Conservation (phyloP, 768 basidiomycete genomes). For the Lactifluus rugatus region DNA sequence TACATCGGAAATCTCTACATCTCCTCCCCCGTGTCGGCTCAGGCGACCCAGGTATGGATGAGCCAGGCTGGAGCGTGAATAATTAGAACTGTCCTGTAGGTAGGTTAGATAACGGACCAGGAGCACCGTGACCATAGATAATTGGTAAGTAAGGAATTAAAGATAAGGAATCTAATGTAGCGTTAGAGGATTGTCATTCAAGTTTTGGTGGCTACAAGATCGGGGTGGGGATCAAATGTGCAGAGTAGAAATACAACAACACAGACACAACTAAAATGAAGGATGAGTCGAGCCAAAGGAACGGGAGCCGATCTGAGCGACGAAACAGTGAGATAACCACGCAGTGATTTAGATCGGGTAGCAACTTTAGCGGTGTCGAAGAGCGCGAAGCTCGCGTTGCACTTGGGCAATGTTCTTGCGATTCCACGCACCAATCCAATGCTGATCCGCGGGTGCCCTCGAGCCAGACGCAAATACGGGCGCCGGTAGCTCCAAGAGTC, state of each 20-base stretch:
- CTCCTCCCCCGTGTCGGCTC: too few relatives aligned
- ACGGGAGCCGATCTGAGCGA: neutral
- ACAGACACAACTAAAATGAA: neutral
- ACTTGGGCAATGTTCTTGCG: slow-evolving; percentile 16
- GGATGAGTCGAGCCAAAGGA: neutral
- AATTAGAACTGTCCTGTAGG: too few relatives aligned
- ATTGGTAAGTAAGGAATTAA: neutral
- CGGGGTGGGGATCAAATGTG: neutral
- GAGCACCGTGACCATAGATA: neutral
- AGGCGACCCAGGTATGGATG: too few relatives aligned
- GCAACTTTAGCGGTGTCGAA: slow-evolving; percentile 25
- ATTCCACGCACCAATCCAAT: slow-evolving; percentile 20
- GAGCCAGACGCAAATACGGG: slow-evolving; percentile 14
- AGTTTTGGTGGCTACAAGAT: slow-evolving; percentile 1
- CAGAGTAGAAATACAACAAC: neutral
- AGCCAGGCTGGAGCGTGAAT: too few relatives aligned
- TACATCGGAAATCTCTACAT: too few relatives aligned
- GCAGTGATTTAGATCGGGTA: neutral
- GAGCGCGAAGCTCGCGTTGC: slow-evolving; percentile 26
- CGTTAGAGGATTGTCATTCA: neutral
- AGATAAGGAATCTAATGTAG: neutral
- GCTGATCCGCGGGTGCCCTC: slow-evolving; percentile 13
- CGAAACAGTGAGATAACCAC: neutral
- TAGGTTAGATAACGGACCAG: neutral
- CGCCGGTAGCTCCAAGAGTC: neutral